These are phyloP conservation scores for Pythium biforme DNA, from an alignment of 352 stramenopile species.

Conservation along the genomic window DNA sequence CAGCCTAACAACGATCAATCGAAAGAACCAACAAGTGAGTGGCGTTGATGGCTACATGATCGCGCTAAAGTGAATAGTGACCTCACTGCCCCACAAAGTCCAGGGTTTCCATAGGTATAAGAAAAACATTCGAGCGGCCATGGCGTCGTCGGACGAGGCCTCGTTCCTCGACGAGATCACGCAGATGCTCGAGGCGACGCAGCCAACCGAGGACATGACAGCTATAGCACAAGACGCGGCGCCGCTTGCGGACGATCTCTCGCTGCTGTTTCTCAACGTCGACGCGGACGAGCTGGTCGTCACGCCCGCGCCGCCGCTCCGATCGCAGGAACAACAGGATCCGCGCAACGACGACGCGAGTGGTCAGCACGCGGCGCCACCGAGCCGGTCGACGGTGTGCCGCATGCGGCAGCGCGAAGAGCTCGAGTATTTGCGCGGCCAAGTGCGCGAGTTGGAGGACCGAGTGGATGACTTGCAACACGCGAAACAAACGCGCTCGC, in stretches of 20 bases:
- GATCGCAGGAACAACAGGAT: neutral
- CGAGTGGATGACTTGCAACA: conserved; percentile 16
- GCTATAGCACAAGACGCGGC: neutral
- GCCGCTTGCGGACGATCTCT: neutral
- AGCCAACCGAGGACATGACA: neutral
- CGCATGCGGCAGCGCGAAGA: conserved; percentile 32
- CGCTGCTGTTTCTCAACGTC: neutral
- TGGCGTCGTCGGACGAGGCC: neutral
- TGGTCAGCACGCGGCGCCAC: neutral
- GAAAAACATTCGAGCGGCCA: neutral
- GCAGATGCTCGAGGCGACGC: neutral
- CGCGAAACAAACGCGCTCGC: neutral
- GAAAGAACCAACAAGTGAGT: neutral
- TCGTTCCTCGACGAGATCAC: conserved; percentile 8
- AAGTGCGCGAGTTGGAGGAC: conserved; percentile 27
- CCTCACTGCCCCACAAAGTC: neutral
- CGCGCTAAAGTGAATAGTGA: conserved; percentile 2
- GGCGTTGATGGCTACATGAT: conserved; percentile 3
- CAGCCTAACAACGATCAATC: too few relatives aligned
- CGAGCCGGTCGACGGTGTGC: neutral
- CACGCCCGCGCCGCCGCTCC: neutral
- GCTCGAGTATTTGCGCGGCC: conserved; percentile 31
- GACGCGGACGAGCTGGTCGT: neutral
- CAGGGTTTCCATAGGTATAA: too few relatives aligned
- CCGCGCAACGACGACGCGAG: neutral